Percentiles rank a stretch among this genome's conserved stretches.
These are phyloP conservation scores for Linanthus parryae DNA, from an alignment of 148 eudicot species.

Conservation along the genomic window DNA sequence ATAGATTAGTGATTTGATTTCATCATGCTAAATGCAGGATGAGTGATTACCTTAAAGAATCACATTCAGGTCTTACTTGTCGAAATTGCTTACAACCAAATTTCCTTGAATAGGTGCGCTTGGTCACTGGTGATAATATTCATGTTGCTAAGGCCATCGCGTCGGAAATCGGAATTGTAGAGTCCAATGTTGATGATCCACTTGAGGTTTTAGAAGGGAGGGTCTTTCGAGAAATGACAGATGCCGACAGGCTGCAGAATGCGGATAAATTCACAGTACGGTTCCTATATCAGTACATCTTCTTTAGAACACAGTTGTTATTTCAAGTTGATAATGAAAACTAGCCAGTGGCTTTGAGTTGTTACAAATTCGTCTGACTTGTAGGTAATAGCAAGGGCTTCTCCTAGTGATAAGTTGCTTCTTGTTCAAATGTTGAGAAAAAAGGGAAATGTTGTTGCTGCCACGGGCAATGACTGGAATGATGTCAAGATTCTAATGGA, in stretches of 20 bases:
- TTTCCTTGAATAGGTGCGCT: constrained; percentile 42
- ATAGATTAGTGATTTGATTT: too few relatives aligned
- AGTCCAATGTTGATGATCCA: constrained; percentile 54
- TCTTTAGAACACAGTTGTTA: background rate
- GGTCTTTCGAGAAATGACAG: constrained; percentile 50
- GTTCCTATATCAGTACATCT: background rate
- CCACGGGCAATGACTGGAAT: constrained; percentile 86
- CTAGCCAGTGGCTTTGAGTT: background rate
- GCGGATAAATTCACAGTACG: constrained; percentile 68
- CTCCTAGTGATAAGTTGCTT: constrained; percentile 74
- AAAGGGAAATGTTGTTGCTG: constrained; percentile 81
- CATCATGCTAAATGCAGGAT: too few relatives aligned
- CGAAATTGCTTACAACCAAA: background rate
- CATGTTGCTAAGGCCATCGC: constrained; percentile 80
- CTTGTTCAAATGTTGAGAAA: constrained; percentile 80
- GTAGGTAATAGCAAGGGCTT: constrained; percentile 85
- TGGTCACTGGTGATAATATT: constrained; percentile 87
- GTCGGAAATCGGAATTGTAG: constrained; percentile 72
- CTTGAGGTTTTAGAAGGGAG: constrained; percentile 72
- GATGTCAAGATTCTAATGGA: constrained; percentile 30
- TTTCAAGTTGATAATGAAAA: background rate
- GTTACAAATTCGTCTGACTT: background rate
- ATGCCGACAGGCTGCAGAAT: constrained; percentile 38
- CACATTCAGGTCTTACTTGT: too few relatives aligned
- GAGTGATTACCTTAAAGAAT: too few relatives aligned